Percentiles rank a stretch among this genome's conserved stretches.
Evolutionary conservation across 441 rosid genomes (phyloP).

Genomic region (Capsella rubella): DNA sequence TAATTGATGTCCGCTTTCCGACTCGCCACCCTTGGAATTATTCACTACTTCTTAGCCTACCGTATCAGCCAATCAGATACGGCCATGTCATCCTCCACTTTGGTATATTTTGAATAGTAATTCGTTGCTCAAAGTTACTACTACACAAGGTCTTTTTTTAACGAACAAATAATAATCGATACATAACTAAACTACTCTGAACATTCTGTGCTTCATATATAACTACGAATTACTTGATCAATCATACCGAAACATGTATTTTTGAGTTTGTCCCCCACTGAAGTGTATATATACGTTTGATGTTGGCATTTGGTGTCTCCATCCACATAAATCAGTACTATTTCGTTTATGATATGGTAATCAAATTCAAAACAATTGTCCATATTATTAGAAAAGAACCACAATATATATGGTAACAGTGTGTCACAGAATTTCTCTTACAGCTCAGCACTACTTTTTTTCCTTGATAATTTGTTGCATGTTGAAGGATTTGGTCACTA

Average conservation of each 20-base stretch:
- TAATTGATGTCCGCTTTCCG: slow-evolving; percentile 41
- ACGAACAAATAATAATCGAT: neutral
- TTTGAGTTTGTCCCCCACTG: neutral
- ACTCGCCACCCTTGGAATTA: slow-evolving; percentile 20
- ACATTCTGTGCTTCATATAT: neutral
- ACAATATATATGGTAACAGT: neutral
- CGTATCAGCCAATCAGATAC: neutral
- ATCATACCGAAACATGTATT: neutral
- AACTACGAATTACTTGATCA: neutral
- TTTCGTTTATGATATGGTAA: no score
- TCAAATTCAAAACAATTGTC: no score
- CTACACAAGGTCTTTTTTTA: neutral
- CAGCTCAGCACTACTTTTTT: neutral
- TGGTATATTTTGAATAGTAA: neutral
- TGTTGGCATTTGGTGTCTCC: slow-evolving; percentile 11
- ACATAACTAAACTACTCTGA: neutral
- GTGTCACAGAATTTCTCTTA: neutral
- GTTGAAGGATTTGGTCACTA: neutral
- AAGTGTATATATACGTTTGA: neutral
- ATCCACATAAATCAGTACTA: neutral
- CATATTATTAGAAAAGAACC: no score
- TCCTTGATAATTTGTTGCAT: neutral
- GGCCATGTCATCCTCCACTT: slow-evolving; percentile 40
- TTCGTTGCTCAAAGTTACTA: neutral
- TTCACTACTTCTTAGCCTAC: slow-evolving; percentile 21